A percentile compares a stretch with the other conserved stretches of the same genome.
phyloP scores from a whole-genome alignment of 805 yeast genomes.

The Blastobotrys parvus region DNA sequence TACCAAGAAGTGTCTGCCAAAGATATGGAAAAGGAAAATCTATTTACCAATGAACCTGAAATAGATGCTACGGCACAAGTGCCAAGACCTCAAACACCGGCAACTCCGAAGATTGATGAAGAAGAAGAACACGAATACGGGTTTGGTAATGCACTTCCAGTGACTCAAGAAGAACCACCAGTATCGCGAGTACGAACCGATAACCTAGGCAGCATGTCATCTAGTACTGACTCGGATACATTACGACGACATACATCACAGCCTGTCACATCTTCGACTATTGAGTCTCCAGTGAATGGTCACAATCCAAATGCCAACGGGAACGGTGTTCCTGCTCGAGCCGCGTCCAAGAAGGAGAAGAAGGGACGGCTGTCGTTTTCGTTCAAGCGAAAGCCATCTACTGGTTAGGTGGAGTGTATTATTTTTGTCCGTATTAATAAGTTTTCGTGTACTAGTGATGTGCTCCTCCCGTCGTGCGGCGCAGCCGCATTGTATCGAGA shows the following conservation, averaged over 20 bases:
- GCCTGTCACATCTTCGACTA: background rate
- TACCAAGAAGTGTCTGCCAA: constrained; percentile 46
- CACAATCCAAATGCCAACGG: background rate
- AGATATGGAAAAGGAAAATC: constrained; percentile 20
- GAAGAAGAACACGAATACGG: constrained; percentile 5
- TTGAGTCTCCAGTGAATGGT: no score
- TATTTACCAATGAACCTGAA: constrained; percentile 18
- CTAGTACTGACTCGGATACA: background rate
- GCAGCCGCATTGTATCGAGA: no score
- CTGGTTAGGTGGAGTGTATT: no score
- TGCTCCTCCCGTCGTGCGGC: no score
- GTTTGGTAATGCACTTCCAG: background rate
- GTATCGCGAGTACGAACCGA: background rate
- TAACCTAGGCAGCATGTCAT: no score
- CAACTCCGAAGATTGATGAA: constrained; percentile 5
- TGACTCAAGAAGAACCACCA: background rate
- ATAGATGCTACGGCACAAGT: background rate
- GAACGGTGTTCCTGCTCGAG: background rate
- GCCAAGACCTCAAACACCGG: background rate
- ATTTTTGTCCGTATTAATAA: no score
- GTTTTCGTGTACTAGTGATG: no score
- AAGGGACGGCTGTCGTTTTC: constrained; percentile 5
- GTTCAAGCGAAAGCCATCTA: background rate
- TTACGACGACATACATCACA: background rate
- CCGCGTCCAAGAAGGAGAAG: background rate